Conservation (phyloP, 2,329 filamentous ascomycete genomes). For the Cordyceps cicadae region DNA sequence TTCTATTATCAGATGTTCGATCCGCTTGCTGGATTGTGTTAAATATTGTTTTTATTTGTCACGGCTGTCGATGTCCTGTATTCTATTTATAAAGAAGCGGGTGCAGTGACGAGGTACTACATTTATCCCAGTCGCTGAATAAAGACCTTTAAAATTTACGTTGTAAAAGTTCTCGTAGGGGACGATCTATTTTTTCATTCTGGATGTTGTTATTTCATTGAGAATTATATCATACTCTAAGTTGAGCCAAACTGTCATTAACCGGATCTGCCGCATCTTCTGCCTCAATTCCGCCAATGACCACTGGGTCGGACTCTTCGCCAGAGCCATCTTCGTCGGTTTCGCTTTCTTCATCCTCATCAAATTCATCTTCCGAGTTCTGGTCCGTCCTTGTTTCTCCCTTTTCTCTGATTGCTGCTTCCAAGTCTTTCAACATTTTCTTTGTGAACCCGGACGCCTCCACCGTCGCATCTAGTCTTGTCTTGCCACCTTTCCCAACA, state of each 20-base stretch:
- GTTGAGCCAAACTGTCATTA: slow-evolving; percentile 22
- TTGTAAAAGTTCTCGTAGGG: too few species aligned
- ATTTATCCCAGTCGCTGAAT: slow-evolving; percentile 4
- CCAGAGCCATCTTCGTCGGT: slow-evolving; percentile 16
- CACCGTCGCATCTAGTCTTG: slow-evolving; percentile 75
- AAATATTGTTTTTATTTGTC: slow-evolving; percentile 20
- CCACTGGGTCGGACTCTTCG: slow-evolving; percentile 16
- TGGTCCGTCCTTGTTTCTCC: slow-evolving; percentile 38
- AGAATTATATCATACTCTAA: slow-evolving; percentile 18
- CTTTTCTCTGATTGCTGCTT: slow-evolving; percentile 79
- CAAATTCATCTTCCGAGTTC: slow-evolving; percentile 22
- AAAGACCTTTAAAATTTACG: neutral
- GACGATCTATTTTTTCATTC: too few species aligned
- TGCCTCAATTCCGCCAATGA: slow-evolving; percentile 17
- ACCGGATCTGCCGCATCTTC: slow-evolving; percentile 11
- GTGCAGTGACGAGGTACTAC: slow-evolving; percentile 4
- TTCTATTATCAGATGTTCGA: slow-evolving; percentile 24
- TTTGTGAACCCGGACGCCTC: slow-evolving; percentile 92
- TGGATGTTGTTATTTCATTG: neutral
- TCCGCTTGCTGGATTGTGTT: slow-evolving; percentile 25
- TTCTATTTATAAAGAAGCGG: slow-evolving; percentile 24
- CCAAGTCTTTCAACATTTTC: slow-evolving; percentile 93
- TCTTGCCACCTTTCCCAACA: slow-evolving; percentile 55
- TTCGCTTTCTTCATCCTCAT: slow-evolving; percentile 21
- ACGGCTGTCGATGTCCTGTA: slow-evolving; percentile 27